Base-by-base conservation (phyloP, 768 basidiomycete species). In the Lentinula lateritia region DNA sequence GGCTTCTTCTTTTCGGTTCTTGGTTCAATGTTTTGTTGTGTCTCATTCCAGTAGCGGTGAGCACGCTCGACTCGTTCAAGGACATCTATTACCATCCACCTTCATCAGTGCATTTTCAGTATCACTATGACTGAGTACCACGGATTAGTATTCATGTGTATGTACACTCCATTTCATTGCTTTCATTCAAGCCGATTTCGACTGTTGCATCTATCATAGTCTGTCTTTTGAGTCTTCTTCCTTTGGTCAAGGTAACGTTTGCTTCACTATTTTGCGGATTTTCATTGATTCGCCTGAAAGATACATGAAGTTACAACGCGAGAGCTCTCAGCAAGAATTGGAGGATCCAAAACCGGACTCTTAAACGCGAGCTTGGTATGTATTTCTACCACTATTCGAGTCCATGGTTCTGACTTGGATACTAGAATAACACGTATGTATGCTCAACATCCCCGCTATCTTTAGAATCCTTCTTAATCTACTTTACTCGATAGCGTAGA, bases 291-390 rank as follows among this genome's bases (percentile, higher is more conserved):
- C 6, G 76, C 85, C 32, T 16, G 28, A 39, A 63, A 90, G 88
- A 75, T 93, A 35, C 89, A 94, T 64, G 93, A 93, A 63, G 77
- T 93, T 46, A 83, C 84, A 0, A 93, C 89, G 0, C 78, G 81
- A 59, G 89, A 93, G 58, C 74, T 95, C 12, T 83, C 92, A 9
- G 72, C 85, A 8, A 82, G 92, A 48, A 82, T 93, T 28, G 93
- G 92, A 2, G 89, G 90, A 20, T 76, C 88, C 15, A 87, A 84
- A 67, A 85, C 91, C 0, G 93, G 90, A 0, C 76, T 95, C 18
- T 74, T 94, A 36, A 93, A 93, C 65, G 91, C 90, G 45, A 90
- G 85, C 70, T 76, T 92, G 85, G 89, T 90, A 69, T 54, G 81
- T 66, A 2, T 39, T 45, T 20, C 58, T n/a, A n/a, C 16, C 42